Evolutionary conservation across 345 rosid species (phyloP).

Genomic region (Populus nigra): DNA sequence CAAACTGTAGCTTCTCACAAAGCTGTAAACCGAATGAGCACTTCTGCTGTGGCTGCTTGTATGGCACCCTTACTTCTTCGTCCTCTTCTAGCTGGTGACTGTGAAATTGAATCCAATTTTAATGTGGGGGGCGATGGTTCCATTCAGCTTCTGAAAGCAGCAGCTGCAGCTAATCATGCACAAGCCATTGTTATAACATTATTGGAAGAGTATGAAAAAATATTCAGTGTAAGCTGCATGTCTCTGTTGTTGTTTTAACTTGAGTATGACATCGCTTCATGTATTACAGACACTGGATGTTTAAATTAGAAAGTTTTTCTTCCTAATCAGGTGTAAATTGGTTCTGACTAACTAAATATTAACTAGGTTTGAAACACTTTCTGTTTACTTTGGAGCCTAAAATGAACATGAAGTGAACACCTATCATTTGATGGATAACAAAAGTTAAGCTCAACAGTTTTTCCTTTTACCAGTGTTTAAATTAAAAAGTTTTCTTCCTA

Average conservation of each 20-base stretch:
- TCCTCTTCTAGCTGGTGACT: slow-evolving; percentile 93
- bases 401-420: background rate
- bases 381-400: background rate
- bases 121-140: slow-evolving; percentile 96
- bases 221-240: slow-evolving; percentile 72
- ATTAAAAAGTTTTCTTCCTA: background rate
- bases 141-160: slow-evolving; percentile 90
- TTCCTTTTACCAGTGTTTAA: background rate
- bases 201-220: slow-evolving; percentile 75
- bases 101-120: slow-evolving; percentile 86
- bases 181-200: slow-evolving; percentile 92
- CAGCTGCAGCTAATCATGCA: slow-evolving; percentile 99
- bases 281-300: background rate
- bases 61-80: slow-evolving; percentile 99
- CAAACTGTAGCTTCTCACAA: slow-evolving; percentile 75
- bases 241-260: slow-evolving; percentile 5
- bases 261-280: slow-evolving; percentile 7
- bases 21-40: slow-evolving; percentile 82
- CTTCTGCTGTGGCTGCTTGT: slow-evolving; percentile 98
- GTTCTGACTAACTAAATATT: background rate
- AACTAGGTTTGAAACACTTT: background rate
- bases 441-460: background rate
- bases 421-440: background rate
- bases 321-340: background rate
- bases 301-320: background rate